These are phyloP conservation scores for Citrus inodora DNA, from an alignment of 345 rosid species.

Conservation along the genomic window DNA sequence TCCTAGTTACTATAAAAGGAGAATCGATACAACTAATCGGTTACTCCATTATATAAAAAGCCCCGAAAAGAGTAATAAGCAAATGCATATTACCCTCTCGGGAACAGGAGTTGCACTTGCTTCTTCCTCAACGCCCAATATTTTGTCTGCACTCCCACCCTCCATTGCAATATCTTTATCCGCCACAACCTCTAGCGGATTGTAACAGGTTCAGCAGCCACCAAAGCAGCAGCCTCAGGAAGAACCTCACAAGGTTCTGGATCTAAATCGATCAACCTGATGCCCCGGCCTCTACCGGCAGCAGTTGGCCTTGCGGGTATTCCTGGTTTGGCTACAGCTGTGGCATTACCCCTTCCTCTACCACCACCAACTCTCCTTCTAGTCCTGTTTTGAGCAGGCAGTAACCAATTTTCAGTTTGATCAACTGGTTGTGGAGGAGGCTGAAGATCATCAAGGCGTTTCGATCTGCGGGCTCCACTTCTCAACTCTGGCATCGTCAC, in stretches of 20 bases:
- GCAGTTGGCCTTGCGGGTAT: slow-evolving; percentile 62
- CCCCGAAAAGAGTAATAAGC: not conserved
- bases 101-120: slow-evolving; percentile 78
- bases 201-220: slow-evolving; percentile 66
- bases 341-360: slow-evolving; percentile 89
- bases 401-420: slow-evolving; percentile 61
- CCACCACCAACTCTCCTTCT: slow-evolving; percentile 91
- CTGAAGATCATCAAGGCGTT: slow-evolving; percentile 83
- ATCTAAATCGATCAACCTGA: slow-evolving; percentile 82
- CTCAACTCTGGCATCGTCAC: slow-evolving; percentile 96
- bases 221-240: slow-evolving; percentile 56
- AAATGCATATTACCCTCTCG: slow-evolving; percentile 57
- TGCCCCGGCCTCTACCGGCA: slow-evolving; percentile 86
- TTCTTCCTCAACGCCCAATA: slow-evolving; percentile 77
- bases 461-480: slow-evolving; percentile 96
- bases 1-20: not conserved
- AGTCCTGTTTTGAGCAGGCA: slow-evolving; percentile 72
- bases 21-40: not conserved
- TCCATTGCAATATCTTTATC: slow-evolving; percentile 77
- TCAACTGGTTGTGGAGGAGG: slow-evolving; percentile 64
- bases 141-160: slow-evolving; percentile 78
- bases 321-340: slow-evolving; percentile 71
- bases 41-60: not conserved
- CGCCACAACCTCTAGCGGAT: slow-evolving; percentile 70
- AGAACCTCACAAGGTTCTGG: slow-evolving; percentile 75